phyloP scores from a whole-genome alignment of 2,329 filamentous ascomycete species.

The Dendrostoma leiphaemia region DNA sequence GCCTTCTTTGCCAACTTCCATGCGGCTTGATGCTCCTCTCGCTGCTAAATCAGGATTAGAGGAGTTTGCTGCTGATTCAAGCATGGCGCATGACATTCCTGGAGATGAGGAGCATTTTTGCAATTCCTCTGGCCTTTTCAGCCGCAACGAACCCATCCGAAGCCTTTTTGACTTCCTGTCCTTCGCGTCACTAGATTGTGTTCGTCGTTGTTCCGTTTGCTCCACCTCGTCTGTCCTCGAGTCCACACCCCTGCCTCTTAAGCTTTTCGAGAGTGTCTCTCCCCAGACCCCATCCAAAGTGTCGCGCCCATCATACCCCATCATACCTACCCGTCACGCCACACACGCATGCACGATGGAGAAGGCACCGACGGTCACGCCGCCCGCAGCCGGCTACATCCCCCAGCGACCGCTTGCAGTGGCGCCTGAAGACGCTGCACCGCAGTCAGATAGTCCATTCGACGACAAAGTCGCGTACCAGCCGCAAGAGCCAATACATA shows the following conservation, averaged over 20 bases:
- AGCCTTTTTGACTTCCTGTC: too few species aligned
- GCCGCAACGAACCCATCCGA: too few species aligned
- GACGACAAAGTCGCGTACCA: not conserved
- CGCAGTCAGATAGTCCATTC: not conserved
- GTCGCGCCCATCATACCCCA: too few species aligned
- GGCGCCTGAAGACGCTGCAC: not conserved
- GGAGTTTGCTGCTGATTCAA: not conserved
- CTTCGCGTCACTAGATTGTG: too few species aligned
- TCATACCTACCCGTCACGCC: not conserved
- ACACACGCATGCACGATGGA: slow-evolving; percentile 5
- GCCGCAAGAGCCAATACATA: not conserved
- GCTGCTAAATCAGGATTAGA: not conserved
- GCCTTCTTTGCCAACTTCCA: not conserved
- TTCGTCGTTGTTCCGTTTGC: too few species aligned
- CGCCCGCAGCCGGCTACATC: slow-evolving; percentile 8
- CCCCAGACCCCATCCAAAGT: too few species aligned
- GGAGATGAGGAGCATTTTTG: too few species aligned
- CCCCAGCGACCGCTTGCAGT: slow-evolving; percentile 10
- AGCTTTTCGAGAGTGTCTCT: too few species aligned
- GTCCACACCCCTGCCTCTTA: too few species aligned
- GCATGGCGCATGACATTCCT: not conserved
- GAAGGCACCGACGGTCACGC: slow-evolving; percentile 1
- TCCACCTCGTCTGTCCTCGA: too few species aligned
- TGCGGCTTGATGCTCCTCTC: not conserved
- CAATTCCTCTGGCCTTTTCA: not conserved